A percentile compares a stretch with the other conserved stretches of the same genome.
These are phyloP conservation scores for Arctium minus DNA, from an alignment of 129 eudicot species.

Conservation along the genomic window DNA sequence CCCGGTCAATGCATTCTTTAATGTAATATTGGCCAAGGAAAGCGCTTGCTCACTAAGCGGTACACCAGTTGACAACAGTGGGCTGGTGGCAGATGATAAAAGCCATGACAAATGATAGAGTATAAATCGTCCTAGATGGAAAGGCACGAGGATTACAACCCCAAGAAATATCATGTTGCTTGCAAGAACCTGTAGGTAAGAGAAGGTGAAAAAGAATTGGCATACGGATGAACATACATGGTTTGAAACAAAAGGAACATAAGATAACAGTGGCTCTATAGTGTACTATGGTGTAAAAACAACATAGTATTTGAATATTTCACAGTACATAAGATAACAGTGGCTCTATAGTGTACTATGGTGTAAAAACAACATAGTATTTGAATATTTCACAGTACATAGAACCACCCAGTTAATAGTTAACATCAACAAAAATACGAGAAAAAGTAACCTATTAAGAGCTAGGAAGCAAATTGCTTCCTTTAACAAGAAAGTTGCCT, in stretches of 20 bases:
- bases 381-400: background rate
- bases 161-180: conserved; percentile 97
- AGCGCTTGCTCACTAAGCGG: conserved; percentile 77
- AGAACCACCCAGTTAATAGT: background rate
- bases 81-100: conserved; percentile 62
- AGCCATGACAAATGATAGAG: conserved; percentile 71
- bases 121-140: conserved; percentile 75
- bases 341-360: background rate
- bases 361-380: background rate
- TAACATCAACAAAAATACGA: background rate
- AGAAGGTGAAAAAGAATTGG: background rate
- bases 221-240: background rate
- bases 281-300: background rate
- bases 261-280: background rate
- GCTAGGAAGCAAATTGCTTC: background rate
- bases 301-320: background rate
- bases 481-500: background rate
- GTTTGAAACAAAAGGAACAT: background rate
- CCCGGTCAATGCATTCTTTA: conserved; percentile 64
- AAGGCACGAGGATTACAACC: conserved; percentile 81
- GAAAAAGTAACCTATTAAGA: background rate
- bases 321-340: background rate
- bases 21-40: conserved; percentile 72
- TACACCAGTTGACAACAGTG: conserved; percentile 49
- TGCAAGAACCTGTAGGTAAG: conserved; percentile 78